Percentiles rank a stretch among this genome's conserved stretches.
Conservation (phyloP, 176 grass and related monocot species). For the Aegilops tauschii region DNA sequence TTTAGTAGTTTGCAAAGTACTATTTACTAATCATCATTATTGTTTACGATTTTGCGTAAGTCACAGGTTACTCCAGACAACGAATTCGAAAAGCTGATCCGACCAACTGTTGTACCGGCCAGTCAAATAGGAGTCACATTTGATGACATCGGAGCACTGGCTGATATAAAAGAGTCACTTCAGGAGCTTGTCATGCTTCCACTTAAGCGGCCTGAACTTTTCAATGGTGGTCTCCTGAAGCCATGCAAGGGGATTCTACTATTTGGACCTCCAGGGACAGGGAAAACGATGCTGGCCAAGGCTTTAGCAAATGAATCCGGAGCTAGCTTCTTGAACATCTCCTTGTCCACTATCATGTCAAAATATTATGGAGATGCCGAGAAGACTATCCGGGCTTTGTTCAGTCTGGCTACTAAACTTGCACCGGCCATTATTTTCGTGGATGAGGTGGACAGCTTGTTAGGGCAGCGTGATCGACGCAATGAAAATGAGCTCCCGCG, state of each 20-base stretch:
- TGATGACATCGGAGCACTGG: constrained; percentile 72
- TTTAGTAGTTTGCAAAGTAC: neutral
- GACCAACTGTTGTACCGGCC: constrained; percentile 63
- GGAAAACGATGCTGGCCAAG: constrained; percentile 88
- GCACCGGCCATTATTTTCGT: constrained; percentile 75
- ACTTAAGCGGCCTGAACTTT: constrained; percentile 66
- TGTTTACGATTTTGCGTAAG: constrained; percentile 6
- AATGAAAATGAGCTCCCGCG: constrained; percentile 67
- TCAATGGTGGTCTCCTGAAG: constrained; percentile 80
- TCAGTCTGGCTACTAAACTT: constrained; percentile 71
- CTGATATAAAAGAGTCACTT: constrained; percentile 74
- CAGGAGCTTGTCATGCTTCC: constrained; percentile 82
- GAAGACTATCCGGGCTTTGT: constrained; percentile 64
- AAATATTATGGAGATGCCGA: constrained; percentile 79
- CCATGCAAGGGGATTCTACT: constrained; percentile 76
- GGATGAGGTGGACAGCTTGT: constrained; percentile 86
- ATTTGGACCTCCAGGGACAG: constrained; percentile 82
- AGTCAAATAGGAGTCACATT: constrained; percentile 78
- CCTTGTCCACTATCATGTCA: constrained; percentile 69
- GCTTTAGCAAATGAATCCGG: constrained; percentile 78
- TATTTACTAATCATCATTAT: neutral
- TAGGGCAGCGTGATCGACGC: constrained; percentile 51
- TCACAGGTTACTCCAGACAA: constrained; percentile 63
- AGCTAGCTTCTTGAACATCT: constrained; percentile 79
- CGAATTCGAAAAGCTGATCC: constrained; percentile 74